Evolutionary conservation across 257 asterid species (phyloP).

Genomic region (Knoxia roxburghii): DNA sequence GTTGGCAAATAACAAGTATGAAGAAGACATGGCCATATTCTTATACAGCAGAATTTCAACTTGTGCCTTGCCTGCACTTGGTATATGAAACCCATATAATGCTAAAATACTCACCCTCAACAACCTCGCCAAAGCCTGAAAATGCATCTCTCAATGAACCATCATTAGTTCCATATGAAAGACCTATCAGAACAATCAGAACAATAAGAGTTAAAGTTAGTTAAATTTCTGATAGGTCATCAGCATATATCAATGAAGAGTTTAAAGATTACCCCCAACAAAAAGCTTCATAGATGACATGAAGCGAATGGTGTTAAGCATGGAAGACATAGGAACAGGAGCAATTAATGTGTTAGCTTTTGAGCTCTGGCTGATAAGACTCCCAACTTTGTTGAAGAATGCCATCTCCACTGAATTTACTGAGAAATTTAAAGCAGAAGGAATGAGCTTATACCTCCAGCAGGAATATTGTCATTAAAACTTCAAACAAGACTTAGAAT

Average conservation of each 20-base stretch:
- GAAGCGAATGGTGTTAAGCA: conserved; percentile 60
- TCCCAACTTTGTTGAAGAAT: conserved; percentile 48
- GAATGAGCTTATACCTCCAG: neutral
- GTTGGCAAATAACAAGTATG: too few species aligned
- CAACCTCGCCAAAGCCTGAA: conserved; percentile 54
- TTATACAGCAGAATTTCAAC: neutral
- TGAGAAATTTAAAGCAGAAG: conserved; percentile 25
- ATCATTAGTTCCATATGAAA: conserved; percentile 65
- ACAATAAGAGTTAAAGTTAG: neutral
- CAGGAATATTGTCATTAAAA: neutral
- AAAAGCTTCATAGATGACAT: conserved; percentile 64
- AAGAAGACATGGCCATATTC: too few species aligned
- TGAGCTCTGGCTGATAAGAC: conserved; percentile 49
- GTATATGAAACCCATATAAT: too few species aligned
- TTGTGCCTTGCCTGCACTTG: conserved; percentile 1
- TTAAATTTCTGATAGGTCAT: neutral
- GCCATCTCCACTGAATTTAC: conserved; percentile 44
- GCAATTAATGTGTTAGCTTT: conserved; percentile 24
- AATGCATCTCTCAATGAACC: conserved; percentile 60
- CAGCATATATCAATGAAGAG: neutral
- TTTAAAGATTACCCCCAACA: conserved; percentile 43
- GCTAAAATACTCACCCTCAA: conserved; percentile 28
- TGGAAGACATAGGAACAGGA: conserved; percentile 34
- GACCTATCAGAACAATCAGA: conserved; percentile 61
- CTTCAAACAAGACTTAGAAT: neutral